These are phyloP conservation scores for Alternaria metachromatica DNA, from an alignment of 2,329 filamentous ascomycete genomes.

Conservation along the genomic window DNA sequence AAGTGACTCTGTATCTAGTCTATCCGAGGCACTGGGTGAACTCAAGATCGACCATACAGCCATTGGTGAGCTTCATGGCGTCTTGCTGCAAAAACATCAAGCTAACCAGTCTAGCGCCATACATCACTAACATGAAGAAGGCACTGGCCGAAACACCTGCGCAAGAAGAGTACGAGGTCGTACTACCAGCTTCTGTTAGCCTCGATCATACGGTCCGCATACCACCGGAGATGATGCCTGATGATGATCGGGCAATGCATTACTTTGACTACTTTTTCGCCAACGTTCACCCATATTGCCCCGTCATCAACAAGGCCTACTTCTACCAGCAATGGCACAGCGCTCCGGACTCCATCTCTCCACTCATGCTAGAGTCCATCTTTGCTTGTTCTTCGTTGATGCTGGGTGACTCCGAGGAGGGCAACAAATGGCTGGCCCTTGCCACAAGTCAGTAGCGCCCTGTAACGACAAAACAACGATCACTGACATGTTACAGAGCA, in stretches of 20 bases:
- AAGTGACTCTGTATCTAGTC: constrained; percentile 62
- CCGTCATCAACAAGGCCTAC: constrained; percentile 80
- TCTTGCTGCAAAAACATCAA: background rate
- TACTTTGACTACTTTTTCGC: constrained; percentile 92
- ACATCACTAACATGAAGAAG: constrained; percentile 72
- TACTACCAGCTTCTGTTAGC: constrained; percentile 71
- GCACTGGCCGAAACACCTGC: constrained; percentile 66
- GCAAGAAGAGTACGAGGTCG: constrained; percentile 73
- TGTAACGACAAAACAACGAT: background rate
- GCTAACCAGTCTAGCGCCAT: constrained; percentile 68
- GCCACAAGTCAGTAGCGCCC: constrained; percentile 73
- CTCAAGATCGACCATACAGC: constrained; percentile 87
- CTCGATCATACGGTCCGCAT: constrained; percentile 83
- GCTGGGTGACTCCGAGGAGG: constrained; percentile 81
- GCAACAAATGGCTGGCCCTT: constrained; percentile 90
- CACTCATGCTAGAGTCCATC: constrained; percentile 85
- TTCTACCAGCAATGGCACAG: constrained; percentile 92
- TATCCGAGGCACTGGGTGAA: constrained; percentile 82
- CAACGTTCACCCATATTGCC: constrained; percentile 91
- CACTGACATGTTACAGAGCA: constrained; percentile 66
- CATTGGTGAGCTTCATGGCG: constrained; percentile 66
- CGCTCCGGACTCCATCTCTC: constrained; percentile 83
- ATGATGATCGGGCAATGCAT: constrained; percentile 78
- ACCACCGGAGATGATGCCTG: constrained; percentile 90
- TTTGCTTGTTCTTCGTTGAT: constrained; percentile 88